Percentiles rank a stretch among this genome's conserved stretches.
Conservation (phyloP, 768 basidiomycete species). For the Boletus sp. region DNA sequence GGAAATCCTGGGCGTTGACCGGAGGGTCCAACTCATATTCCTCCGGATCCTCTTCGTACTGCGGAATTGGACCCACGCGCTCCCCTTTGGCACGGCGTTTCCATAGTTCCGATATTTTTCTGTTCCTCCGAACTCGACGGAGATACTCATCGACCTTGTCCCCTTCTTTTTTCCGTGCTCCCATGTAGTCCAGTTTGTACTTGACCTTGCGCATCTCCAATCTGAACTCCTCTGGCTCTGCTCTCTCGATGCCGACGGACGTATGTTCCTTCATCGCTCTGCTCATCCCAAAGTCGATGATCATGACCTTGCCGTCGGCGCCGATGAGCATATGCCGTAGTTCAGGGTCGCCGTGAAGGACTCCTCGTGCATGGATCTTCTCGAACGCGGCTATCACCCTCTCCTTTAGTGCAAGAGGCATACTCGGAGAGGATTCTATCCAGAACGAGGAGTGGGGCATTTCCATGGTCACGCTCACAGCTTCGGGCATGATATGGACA, state of each 20-base stretch:
- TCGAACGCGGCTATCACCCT: conserved; percentile 48
- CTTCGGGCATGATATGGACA: conserved; percentile 38
- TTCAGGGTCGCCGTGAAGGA: conserved; percentile 47
- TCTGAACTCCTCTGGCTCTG: conserved; percentile 40
- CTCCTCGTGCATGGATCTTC: conserved; percentile 44
- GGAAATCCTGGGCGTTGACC: conserved; percentile 32
- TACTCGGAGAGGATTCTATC: conserved; percentile 55
- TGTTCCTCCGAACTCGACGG: conserved; percentile 30
- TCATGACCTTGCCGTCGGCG: conserved; percentile 48
- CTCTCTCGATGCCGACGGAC: conserved; percentile 34
- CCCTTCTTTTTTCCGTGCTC: conserved; percentile 35
- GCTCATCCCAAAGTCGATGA: conserved; percentile 54
- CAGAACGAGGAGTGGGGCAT: conserved; percentile 57
- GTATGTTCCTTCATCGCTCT: conserved; percentile 29
- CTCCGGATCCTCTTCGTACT: conserved; percentile 29
- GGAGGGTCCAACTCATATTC: conserved; percentile 34
- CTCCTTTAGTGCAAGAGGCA: conserved; percentile 54
- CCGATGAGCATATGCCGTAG: conserved; percentile 54
- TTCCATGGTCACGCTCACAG: conserved; percentile 46
- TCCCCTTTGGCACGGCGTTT: conserved; percentile 28
- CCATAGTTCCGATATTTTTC: conserved; percentile 23
- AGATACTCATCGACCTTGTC: conserved; percentile 31
- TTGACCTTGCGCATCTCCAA: conserved; percentile 56
- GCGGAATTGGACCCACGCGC: conserved; percentile 29
- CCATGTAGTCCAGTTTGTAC: conserved; percentile 48